Evolutionary conservation across 1,139 yeast species (phyloP).

Genomic region (Hanseniaspora uvarum): DNA sequence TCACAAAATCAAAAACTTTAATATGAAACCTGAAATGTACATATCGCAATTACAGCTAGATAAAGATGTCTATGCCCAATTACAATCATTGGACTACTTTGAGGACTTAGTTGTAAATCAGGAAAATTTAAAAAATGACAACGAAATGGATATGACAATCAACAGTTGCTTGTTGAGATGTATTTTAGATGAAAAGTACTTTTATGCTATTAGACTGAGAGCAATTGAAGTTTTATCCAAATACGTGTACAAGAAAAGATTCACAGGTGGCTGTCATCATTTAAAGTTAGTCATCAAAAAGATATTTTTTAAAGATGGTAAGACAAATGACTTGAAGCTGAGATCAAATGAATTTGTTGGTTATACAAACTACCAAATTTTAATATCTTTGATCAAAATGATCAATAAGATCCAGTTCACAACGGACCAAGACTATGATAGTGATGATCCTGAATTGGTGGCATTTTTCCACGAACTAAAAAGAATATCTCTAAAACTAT

Average conservation of each 20-base stretch:
- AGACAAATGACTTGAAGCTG: slow-evolving; percentile 43
- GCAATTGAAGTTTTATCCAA: slow-evolving; percentile 73
- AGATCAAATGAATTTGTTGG: slow-evolving; percentile 70
- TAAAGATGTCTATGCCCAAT: slow-evolving; percentile 91
- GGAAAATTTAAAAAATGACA: slow-evolving; percentile 28
- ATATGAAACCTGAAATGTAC: slow-evolving; percentile 92
- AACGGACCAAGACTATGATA: slow-evolving; percentile 4
- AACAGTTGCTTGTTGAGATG: slow-evolving; percentile 76
- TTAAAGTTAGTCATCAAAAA: slow-evolving; percentile 59
- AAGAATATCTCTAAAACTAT: slow-evolving; percentile 51
- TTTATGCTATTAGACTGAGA: slow-evolving; percentile 76
- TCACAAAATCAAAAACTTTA: slow-evolving; percentile 55
- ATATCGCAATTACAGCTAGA: slow-evolving; percentile 90
- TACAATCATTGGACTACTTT: slow-evolving; percentile 70
- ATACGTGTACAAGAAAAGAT: slow-evolving; percentile 51
- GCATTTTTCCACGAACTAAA: background rate
- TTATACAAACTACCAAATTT: slow-evolving; percentile 21
- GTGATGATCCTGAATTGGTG: background rate
- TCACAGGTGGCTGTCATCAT: slow-evolving; percentile 55
- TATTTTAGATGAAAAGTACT: slow-evolving; percentile 72
- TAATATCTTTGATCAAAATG: background rate
- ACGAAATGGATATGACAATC: slow-evolving; percentile 43
- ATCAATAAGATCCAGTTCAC: slow-evolving; percentile 3
- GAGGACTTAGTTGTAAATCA: slow-evolving; percentile 37
- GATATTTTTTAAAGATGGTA: slow-evolving; percentile 61